These are phyloP conservation scores for Suillus lakei DNA, from an alignment of 768 basidiomycete species.

Conservation along the genomic window DNA sequence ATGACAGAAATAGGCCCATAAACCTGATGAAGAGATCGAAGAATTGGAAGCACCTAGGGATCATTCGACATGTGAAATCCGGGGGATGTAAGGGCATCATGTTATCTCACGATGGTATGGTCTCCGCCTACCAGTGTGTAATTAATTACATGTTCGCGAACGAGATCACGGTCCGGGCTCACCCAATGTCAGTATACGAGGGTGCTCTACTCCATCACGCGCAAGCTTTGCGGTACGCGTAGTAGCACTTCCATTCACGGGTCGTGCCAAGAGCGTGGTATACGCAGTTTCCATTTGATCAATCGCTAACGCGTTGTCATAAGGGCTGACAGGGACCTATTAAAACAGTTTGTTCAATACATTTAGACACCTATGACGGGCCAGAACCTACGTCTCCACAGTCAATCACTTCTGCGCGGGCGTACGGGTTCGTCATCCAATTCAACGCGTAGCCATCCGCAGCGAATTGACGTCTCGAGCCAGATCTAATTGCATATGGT, in stretches of 20 bases:
- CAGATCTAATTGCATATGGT: slow-evolving; percentile 76
- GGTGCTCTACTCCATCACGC: slow-evolving; percentile 61
- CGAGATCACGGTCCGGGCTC: not conserved
- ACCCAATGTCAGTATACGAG: slow-evolving; percentile 63
- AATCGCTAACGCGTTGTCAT: slow-evolving; percentile 76
- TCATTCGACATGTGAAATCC: not conserved
- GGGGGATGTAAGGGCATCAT: not conserved
- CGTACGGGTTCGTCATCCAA: slow-evolving; percentile 67
- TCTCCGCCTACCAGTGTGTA: slow-evolving; percentile 66
- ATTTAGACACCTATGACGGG: not conserved
- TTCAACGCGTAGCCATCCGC: slow-evolving; percentile 63
- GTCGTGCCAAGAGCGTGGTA: slow-evolving; percentile 62
- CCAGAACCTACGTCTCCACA: slow-evolving; percentile 68
- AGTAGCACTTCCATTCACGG: slow-evolving; percentile 31
- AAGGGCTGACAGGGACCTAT: slow-evolving; percentile 73
- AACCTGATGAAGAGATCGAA: slow-evolving; percentile 69
- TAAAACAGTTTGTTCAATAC: not conserved
- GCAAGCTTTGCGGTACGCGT: slow-evolving; percentile 33
- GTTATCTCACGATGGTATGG: slow-evolving; percentile 65
- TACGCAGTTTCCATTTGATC: slow-evolving; percentile 86
- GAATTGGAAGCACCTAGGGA: slow-evolving; percentile 57
- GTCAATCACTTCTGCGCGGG: slow-evolving; percentile 64
- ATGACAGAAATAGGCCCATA: slow-evolving; percentile 80
- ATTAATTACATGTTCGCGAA: not conserved
- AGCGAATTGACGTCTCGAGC: slow-evolving; percentile 62